These are phyloP conservation scores for Rhodamnia rubescens DNA, from an alignment of 345 rosid genomes.

Conservation along the genomic window DNA sequence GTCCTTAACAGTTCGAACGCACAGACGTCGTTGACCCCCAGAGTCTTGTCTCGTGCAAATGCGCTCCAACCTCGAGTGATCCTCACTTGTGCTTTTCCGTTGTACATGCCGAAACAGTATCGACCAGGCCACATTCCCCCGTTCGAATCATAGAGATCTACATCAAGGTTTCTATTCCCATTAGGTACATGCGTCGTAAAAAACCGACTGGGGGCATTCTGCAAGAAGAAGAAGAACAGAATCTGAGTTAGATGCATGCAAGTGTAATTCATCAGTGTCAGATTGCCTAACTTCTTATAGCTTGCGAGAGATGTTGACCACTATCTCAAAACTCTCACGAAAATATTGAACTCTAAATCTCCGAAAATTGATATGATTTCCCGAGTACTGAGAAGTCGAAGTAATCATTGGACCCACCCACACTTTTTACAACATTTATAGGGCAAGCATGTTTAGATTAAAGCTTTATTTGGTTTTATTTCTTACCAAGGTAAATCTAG, in stretches of 20 bases:
- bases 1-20: conserved; percentile 1
- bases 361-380: background rate
- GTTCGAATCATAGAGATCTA: background rate
- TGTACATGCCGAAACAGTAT: background rate
- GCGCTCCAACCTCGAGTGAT: conserved; percentile 1
- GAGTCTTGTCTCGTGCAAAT: conserved; percentile 1
- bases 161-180: no score
- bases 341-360: background rate
- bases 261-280: no score
- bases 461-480: background rate
- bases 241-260: no score
- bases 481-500: background rate
- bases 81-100: background rate
- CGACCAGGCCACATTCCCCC: background rate
- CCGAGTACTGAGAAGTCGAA: no score
- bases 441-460: background rate
- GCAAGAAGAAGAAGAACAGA: no score
- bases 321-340: background rate
- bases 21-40: conserved; percentile 6
- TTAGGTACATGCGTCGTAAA: no score
- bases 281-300: no score
- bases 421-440: background rate
- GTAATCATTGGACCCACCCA: background rate
- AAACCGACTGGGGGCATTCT: no score
- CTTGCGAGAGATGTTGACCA: background rate